A percentile compares a stretch with the other conserved stretches of the same genome.
These are phyloP conservation scores for Micractinium sp. DNA, from an alignment of 139 green algal genomes.

Conservation along the genomic window DNA sequence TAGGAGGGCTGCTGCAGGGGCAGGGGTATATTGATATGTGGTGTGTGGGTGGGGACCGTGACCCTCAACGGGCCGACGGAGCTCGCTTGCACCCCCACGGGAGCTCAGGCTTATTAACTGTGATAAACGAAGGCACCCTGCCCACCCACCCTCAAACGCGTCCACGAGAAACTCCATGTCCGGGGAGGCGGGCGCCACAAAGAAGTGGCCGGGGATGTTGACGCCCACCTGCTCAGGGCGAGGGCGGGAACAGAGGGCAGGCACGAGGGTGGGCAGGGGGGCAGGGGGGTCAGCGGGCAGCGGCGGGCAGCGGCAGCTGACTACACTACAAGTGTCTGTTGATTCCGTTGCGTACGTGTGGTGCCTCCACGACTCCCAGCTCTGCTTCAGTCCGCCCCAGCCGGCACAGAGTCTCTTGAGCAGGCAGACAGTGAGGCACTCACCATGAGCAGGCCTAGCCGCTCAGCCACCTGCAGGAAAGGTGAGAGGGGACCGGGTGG, in stretches of 20 bases:
- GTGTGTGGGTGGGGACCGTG: too few species aligned
- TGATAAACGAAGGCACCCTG: too few species aligned
- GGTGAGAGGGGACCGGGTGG: neutral
- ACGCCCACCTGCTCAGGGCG: conserved; percentile 38
- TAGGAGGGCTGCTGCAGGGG: too few species aligned
- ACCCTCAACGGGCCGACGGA: too few species aligned
- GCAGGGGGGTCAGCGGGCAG: neutral
- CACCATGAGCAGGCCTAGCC: conserved; percentile 16
- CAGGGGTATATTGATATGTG: too few species aligned
- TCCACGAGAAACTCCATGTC: conserved; percentile 44
- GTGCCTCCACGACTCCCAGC: too few species aligned
- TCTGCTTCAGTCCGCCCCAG: too few species aligned
- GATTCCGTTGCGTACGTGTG: too few species aligned
- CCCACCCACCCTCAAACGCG: conserved; percentile 32
- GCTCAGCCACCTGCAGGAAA: neutral
- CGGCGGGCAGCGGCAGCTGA: too few species aligned
- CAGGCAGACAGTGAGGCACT: neutral
- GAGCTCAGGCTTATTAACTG: too few species aligned
- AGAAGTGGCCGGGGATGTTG: conserved; percentile 72
- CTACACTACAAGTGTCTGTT: too few species aligned
- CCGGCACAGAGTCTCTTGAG: neutral
- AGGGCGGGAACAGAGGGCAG: neutral
- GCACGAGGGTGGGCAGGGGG: neutral
- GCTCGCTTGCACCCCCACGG: too few species aligned
- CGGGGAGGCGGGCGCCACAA: conserved; percentile 46